phyloP scores from a whole-genome alignment of 2,329 filamentous ascomycete genomes.

The Penicillium sp. region DNA sequence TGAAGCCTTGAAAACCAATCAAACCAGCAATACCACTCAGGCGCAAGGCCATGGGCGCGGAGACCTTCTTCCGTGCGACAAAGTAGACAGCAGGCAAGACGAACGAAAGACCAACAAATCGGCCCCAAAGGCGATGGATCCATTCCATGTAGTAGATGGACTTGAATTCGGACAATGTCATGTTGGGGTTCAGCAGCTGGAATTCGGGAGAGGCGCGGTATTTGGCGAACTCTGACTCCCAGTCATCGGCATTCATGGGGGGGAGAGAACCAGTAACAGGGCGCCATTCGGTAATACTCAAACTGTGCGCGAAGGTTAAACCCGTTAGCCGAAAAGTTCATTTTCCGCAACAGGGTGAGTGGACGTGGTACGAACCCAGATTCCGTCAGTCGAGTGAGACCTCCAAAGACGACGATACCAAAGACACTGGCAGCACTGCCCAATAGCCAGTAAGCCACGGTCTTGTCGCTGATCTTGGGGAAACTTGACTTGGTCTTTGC shows the following conservation, averaged over 20 bases:
- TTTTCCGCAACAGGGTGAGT: too few relatives aligned
- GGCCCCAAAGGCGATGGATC: constrained; percentile 90
- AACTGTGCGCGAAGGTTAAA: constrained; percentile 44
- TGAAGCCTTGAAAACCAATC: constrained; percentile 89
- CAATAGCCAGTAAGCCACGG: constrained; percentile 85
- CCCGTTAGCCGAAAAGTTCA: constrained; percentile 7
- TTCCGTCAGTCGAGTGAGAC: constrained; percentile 87
- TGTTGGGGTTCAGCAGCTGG: constrained; percentile 82
- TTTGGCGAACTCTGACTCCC: constrained; percentile 88
- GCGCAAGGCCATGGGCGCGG: constrained; percentile 67
- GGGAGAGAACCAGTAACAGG: constrained; percentile 90
- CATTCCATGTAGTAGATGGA: constrained; percentile 99
- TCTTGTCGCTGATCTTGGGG: constrained; percentile 62
- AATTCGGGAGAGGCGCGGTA: constrained; percentile 93
- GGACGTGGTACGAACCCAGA: constrained; percentile 59
- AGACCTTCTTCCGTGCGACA: constrained; percentile 71
- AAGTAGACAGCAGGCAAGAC: constrained; percentile 85
- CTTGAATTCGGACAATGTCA: constrained; percentile 92
- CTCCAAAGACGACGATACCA: constrained; percentile 92
- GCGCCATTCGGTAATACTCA: constrained; percentile 98
- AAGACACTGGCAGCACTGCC: constrained; percentile 90
- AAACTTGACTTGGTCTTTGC: constrained; percentile 38
- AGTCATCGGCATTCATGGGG: constrained; percentile 70
- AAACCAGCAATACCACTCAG: constrained; percentile 77
- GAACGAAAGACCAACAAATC: constrained; percentile 84